Percentiles rank a stretch among this genome's conserved stretches.
Evolutionary conservation across 768 basidiomycete species (phyloP).

Genomic region (Nidularia pulvinata): DNA sequence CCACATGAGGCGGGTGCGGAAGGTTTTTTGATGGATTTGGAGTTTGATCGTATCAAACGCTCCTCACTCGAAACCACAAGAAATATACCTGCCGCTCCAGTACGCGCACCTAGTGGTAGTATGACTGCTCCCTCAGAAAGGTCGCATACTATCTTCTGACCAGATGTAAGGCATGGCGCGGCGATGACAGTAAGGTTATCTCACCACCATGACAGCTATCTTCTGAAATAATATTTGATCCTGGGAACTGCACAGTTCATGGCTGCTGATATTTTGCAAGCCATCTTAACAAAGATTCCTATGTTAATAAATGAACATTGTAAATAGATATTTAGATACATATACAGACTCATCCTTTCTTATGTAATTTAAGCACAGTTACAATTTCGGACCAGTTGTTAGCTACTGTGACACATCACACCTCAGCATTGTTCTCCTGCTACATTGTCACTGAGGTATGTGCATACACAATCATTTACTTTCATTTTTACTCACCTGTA

Average conservation of each 20-base stretch:
- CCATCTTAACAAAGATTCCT: too few relatives aligned
- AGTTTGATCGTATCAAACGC: constrained; percentile 15
- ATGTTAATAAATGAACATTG: too few relatives aligned
- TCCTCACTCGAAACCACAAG: not conserved
- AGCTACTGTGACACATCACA: too few relatives aligned
- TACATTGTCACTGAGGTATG: too few relatives aligned
- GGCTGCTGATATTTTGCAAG: constrained; percentile 8
- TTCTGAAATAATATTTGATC: not conserved
- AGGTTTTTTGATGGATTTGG: constrained; percentile 28
- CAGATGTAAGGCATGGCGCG: constrained; percentile 9
- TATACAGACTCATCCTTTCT: too few relatives aligned
- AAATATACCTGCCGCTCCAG: not conserved
- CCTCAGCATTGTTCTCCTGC: too few relatives aligned
- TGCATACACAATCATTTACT: too few relatives aligned
- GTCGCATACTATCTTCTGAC: constrained; percentile 5
- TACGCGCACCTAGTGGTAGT: constrained; percentile 1
- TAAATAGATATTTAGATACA: too few relatives aligned
- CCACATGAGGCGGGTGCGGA: not conserved
- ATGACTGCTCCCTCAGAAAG: constrained; percentile 1
- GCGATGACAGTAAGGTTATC: constrained; percentile 10
- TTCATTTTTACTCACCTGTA: too few relatives aligned
- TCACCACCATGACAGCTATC: not conserved
- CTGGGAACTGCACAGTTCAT: constrained; percentile 20
- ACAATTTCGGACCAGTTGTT: too few relatives aligned
- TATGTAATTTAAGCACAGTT: too few relatives aligned